Conservation (phyloP, 2,329 filamentous ascomycete species). For the Sporothrix mexicana region DNA sequence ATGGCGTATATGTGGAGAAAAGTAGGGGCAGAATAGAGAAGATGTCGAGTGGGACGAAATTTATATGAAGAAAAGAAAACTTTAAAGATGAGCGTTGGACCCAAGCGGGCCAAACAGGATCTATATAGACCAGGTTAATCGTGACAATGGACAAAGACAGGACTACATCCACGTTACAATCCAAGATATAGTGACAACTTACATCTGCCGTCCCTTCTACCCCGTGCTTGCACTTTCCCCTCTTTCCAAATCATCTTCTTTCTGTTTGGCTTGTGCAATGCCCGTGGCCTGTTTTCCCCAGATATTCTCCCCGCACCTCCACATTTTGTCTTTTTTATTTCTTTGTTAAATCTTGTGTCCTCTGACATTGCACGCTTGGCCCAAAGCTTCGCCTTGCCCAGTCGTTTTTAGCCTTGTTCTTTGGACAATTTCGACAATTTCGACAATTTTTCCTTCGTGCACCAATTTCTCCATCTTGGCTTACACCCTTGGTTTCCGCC, state of each 20-base stretch:
- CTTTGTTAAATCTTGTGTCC: too few species aligned
- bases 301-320: not conserved
- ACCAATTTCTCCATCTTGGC: too few species aligned
- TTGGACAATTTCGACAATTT: too few species aligned
- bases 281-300: not conserved
- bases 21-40: not conserved
- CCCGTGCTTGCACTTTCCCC: not conserved
- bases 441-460: too few species aligned
- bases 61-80: not conserved
- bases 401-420: too few species aligned
- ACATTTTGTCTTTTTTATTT: not conserved
- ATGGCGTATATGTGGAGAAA: not conserved
- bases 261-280: not conserved
- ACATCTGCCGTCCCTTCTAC: too few species aligned
- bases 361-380: too few species aligned
- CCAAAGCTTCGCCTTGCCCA: too few species aligned
- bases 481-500: too few species aligned
- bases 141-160: not conserved
- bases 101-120: not conserved
- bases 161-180: too few species aligned
- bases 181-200: too few species aligned
- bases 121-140: not conserved
- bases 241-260: not conserved
- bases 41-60: not conserved
- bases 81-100: not conserved